phyloP scores from a whole-genome alignment of 768 basidiomycete genomes.

The Trametes elegans region DNA sequence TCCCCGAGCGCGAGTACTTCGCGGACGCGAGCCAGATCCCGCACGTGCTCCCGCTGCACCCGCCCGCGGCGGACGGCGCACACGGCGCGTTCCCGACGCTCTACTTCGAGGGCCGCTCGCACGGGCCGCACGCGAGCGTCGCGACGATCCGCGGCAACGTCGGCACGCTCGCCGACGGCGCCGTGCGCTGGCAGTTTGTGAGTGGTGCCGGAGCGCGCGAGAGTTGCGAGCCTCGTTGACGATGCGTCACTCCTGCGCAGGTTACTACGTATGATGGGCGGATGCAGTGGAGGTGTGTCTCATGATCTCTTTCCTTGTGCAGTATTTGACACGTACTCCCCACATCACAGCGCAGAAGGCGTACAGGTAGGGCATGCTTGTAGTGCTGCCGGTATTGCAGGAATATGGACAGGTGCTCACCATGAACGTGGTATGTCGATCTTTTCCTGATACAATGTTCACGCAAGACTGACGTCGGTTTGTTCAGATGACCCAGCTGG shows the following conservation, averaged over 20 bases:
- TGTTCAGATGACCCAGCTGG: slow-evolving; percentile 61
- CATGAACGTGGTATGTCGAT: slow-evolving; percentile 50
- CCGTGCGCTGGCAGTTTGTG: slow-evolving; percentile 49
- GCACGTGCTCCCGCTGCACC: neutral
- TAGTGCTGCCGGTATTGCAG: slow-evolving; percentile 65
- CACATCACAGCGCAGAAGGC: slow-evolving; percentile 62
- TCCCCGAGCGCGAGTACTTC: slow-evolving; percentile 27
- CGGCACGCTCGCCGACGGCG: slow-evolving; percentile 32
- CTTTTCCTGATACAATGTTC: neutral
- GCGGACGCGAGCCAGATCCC: slow-evolving; percentile 16
- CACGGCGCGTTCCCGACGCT: slow-evolving; percentile 30
- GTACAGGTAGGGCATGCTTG: slow-evolving; percentile 64
- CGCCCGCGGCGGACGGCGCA: slow-evolving; percentile 1
- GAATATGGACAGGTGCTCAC: slow-evolving; percentile 62
- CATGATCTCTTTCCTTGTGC: no score
- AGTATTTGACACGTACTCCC: no score
- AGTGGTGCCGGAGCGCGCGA: slow-evolving; percentile 27
- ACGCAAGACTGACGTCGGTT: neutral
- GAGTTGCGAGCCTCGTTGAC: neutral
- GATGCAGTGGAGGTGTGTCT: slow-evolving; percentile 69
- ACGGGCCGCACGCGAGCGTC: slow-evolving; percentile 28
- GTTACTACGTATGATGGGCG: slow-evolving; percentile 49
- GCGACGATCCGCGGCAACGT: slow-evolving; percentile 35
- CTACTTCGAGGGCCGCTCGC: slow-evolving; percentile 30
- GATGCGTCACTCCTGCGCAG: slow-evolving; percentile 33